A percentile compares a stretch with the other conserved stretches of the same genome.
Evolutionary conservation across 768 basidiomycete genomes (phyloP).

Genomic region (Auriscalpium microsporum): DNA sequence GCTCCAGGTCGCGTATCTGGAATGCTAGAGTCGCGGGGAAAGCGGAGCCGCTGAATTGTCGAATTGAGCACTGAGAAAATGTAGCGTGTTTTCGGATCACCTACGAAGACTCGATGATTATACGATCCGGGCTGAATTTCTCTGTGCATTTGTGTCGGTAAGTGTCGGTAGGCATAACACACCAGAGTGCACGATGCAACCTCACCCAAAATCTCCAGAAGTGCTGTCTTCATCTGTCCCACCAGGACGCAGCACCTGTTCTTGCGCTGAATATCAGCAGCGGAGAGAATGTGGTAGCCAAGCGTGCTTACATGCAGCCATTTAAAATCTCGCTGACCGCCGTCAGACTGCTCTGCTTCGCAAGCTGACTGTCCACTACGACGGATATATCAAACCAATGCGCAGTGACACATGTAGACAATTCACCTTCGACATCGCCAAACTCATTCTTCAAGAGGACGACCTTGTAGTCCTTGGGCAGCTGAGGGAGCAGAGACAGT

Average conservation of each 20-base stretch:
- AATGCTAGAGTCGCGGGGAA: conserved; percentile 94
- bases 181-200: conserved; percentile 1
- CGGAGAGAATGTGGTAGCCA: background rate
- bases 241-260: conserved; percentile 87
- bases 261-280: conserved; percentile 2
- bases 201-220: conserved; percentile 78
- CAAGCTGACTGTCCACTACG: conserved; percentile 84
- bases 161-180: no score
- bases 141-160: conserved; percentile 35
- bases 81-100: background rate
- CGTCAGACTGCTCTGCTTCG: conserved; percentile 71
- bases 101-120: conserved; percentile 95
- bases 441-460: conserved; percentile 95
- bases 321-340: conserved; percentile 92
- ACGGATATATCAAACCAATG: background rate
- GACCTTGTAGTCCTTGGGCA: conserved; percentile 81
- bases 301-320: conserved; percentile 77
- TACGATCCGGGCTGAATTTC: conserved; percentile 77
- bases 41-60: conserved; percentile 65
- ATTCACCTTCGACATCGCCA: conserved; percentile 80
- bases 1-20: conserved; percentile 86
- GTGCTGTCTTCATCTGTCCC: conserved; percentile 87
- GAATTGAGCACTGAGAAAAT: background rate
- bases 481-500: conserved; percentile 69
- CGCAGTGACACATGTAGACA: background rate